Base-by-base conservation (phyloP, 2,329 filamentous ascomycete genomes). In the Ascochyta koolunga region DNA sequence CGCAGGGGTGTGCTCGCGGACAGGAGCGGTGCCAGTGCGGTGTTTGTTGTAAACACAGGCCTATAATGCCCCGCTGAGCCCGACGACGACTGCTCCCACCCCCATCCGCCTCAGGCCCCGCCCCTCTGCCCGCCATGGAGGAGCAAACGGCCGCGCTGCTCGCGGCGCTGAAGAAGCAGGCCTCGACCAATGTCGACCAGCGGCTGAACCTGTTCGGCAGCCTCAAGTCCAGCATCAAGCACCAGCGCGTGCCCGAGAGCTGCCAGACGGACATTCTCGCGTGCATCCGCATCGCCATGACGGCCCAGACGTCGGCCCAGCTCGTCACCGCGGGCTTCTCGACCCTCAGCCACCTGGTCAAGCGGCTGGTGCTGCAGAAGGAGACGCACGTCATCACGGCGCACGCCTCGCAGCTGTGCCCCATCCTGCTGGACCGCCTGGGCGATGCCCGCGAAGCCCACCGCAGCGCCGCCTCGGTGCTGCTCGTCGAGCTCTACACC, bases 371-470 rank as follows among this genome's bases (percentile, higher is more conserved):
- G 57, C 87, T 93, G 54, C 93, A 97, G 77, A 90, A 96, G 51
- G 87, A 91, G 56, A 89, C 89, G 69, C 81, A 86, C 59, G 79
- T 92, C 54, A 78, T 85, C 56, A 88, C 89, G 61, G 83, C 73
- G n/a, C 79, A 96, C 72, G 87, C 87, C 2, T 82, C 84, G 43
- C 83, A 86, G 59, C 87, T 92, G 8, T 83, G 95, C 58, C 86
- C 90, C 4, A 75, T 93, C 39, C 82, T 97, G 48, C 79, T 92
- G 51, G 93, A 97, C 52, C 90, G 91, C 73, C 83, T 98, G 54
- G 92, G 91, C 54, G 93, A 97, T 72, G 85, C 86, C 61, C 93
- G 93, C 73, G 93, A 97, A 70, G 93, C 92, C 73, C 86, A 92
- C 64, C 86, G 93, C 66, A 78, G 82, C 27, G 82, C 93, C 54